Evolutionary conservation across 306 rosid species (phyloP), one percentile per base, ranked within the genome.

Genomic region (Corylus heterophylla): DNA sequence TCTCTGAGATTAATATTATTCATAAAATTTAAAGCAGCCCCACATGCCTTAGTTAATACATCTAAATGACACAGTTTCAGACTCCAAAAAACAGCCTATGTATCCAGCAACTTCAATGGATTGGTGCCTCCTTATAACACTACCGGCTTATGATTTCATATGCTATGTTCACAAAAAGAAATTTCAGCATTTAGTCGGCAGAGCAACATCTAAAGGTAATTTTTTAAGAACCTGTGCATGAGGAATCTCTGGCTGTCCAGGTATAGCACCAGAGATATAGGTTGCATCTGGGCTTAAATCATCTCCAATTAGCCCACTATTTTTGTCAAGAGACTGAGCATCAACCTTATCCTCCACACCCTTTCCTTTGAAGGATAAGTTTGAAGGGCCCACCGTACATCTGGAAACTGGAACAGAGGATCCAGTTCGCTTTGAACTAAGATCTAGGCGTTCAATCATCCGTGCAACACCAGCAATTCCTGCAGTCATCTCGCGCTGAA

Each of bases 401-500:
- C 52, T 73, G 1, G 85, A 73, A 80, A 74, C 74, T 5, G 87
- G 76, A 80, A 85, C 70, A 42, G 93, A 84, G 74, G 66, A 66
- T 20, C 71, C 78, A 17, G 88, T 71, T 77, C 81, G 80, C 79
- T 91, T 94, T 37, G 98, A 83, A 78, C 86, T n/a, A 78, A 94
- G 89, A 82, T 94, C 98, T 31, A 94, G 82, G 82, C 98, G 97
- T 81, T 95, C 98, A 16, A 95, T 91, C 90, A 95, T 92, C 27
- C 93, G 82, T 39, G 93, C 78, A 75, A 92, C 93, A 70, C 96
- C 93, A 68, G 98, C 89, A 5, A 94, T 86, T 79, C 98, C 94
- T 13, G 97, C 98, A 84, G 79, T 92, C 91, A 94, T 89, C 87
- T 94, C 98, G 18, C 97, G 97, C 83, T 90, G 95, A 74, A 92